phyloP scores from a whole-genome alignment of 1,284 basidiomycete genomes.

The Schizophyllum amplum region DNA sequence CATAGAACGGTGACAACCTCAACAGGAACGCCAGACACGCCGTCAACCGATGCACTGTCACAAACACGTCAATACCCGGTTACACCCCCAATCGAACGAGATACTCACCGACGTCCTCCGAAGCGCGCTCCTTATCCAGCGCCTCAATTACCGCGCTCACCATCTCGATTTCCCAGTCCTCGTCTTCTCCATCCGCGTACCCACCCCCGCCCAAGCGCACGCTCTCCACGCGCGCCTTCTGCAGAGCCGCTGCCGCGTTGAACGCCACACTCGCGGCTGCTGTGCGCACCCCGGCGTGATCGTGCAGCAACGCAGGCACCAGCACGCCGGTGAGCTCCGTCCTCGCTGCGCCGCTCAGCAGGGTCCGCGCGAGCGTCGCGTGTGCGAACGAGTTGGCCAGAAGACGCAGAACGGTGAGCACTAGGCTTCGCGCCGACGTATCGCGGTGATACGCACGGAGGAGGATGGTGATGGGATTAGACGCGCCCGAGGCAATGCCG shows the following conservation, averaged over 20 bases:
- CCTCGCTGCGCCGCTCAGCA: constrained; percentile 35
- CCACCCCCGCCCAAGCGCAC: constrained; percentile 27
- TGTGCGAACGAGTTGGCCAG: constrained; percentile 68
- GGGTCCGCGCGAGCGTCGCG: constrained; percentile 39
- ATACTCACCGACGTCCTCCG: constrained; percentile 72
- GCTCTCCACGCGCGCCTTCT: constrained; percentile 45
- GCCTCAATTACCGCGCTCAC: constrained; percentile 74
- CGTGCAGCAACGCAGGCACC: constrained; percentile 60
- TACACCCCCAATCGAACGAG: constrained; percentile 1
- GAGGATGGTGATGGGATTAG: constrained; percentile 27
- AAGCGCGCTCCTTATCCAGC: constrained; percentile 57
- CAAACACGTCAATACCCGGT: neutral
- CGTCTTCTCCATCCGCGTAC: constrained; percentile 37
- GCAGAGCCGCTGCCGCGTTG: constrained; percentile 61
- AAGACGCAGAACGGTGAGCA: constrained; percentile 66
- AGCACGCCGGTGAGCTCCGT: constrained; percentile 40
- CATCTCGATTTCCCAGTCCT: constrained; percentile 81
- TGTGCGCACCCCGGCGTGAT: constrained; percentile 61
- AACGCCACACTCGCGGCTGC: constrained; percentile 79
- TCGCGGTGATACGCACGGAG: constrained; percentile 26
- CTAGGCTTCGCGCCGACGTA: constrained; percentile 39
- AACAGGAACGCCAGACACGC: constrained; percentile 70
- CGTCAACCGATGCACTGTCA: constrained; percentile 67
- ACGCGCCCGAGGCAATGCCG: constrained; percentile 18
- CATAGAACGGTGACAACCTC: constrained; percentile 59